phyloP scores from a whole-genome alignment of 2,329 filamentous ascomycete species.

The Dactylellina parvicollis region DNA sequence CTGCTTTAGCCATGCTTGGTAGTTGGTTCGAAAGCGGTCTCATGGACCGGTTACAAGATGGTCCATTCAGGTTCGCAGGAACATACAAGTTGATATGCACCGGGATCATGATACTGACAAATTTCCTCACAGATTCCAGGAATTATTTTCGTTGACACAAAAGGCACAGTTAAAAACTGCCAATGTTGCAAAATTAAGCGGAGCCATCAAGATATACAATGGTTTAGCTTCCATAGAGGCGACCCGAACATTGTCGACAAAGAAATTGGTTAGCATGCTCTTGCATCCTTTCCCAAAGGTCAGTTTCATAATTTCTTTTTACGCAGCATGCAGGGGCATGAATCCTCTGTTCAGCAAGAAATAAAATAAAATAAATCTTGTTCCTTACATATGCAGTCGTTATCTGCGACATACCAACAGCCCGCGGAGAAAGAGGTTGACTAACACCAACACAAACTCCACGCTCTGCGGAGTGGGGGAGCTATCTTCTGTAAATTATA shows the following conservation, averaged over 20 bases:
- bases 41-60: conserved; percentile 62
- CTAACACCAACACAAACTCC: conserved; percentile 49
- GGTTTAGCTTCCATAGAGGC: conserved; percentile 67
- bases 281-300: conserved; percentile 84
- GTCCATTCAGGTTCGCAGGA: conserved; percentile 38
- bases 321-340: neutral
- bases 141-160: conserved; percentile 75
- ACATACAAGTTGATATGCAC: neutral
- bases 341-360: neutral
- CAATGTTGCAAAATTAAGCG: conserved; percentile 82
- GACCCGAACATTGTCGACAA: conserved; percentile 69
- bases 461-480: conserved; percentile 29
- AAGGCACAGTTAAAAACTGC: conserved; percentile 83
- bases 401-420: conserved; percentile 32
- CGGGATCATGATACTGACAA: conserved; percentile 5
- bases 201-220: conserved; percentile 81
- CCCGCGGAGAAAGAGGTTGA: conserved; percentile 50
- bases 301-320: conserved; percentile 59
- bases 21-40: conserved; percentile 69
- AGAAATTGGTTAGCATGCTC: conserved; percentile 77
- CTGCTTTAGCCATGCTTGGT: conserved; percentile 67
- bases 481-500: conserved; percentile 1
- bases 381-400: conserved; percentile 29
- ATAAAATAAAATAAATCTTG: conserved; percentile 22
- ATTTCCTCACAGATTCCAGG: conserved; percentile 64